These are phyloP conservation scores for Gypsophila paniculata DNA, from an alignment of 179 eudicot species.

Conservation along the genomic window DNA sequence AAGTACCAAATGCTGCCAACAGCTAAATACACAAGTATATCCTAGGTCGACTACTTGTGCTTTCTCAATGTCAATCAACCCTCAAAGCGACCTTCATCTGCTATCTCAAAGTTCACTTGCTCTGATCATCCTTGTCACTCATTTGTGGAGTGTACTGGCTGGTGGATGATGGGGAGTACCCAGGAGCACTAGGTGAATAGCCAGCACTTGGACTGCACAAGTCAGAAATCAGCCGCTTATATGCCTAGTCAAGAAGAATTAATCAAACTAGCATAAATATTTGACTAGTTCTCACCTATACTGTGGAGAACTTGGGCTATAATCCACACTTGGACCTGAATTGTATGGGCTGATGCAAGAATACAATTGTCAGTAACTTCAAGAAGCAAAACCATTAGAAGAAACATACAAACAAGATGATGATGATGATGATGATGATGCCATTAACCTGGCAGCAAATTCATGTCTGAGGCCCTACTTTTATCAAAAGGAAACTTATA, in stretches of 20 bases:
- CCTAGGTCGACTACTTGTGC: not conserved
- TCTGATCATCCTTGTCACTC: constrained; percentile 58
- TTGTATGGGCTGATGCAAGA: constrained; percentile 63
- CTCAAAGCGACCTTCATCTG: not conserved
- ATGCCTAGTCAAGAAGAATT: not conserved
- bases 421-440: too few relatives aligned
- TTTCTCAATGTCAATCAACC: not conserved
- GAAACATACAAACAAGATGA: too few relatives aligned
- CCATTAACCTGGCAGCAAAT: too few relatives aligned
- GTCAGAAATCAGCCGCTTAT: not conserved
- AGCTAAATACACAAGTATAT: not conserved
- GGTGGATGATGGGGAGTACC: constrained; percentile 93
- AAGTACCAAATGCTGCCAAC: not conserved
- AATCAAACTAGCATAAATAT: not conserved
- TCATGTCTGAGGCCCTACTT: too few relatives aligned
- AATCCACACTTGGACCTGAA: constrained; percentile 72
- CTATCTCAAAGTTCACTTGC: constrained; percentile 11
- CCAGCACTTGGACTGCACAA: constrained; percentile 82
- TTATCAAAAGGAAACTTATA: too few relatives aligned
- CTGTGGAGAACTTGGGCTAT: constrained; percentile 95
- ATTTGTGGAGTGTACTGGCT: constrained; percentile 74
- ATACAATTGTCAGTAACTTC: constrained; percentile 7
- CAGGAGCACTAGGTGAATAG: constrained; percentile 96
- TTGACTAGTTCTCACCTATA: constrained; percentile 52
- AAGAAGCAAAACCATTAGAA: not conserved